Base-by-base conservation (phyloP, 495 filamentous ascomycete genomes). In the Tuber magnatum region DNA sequence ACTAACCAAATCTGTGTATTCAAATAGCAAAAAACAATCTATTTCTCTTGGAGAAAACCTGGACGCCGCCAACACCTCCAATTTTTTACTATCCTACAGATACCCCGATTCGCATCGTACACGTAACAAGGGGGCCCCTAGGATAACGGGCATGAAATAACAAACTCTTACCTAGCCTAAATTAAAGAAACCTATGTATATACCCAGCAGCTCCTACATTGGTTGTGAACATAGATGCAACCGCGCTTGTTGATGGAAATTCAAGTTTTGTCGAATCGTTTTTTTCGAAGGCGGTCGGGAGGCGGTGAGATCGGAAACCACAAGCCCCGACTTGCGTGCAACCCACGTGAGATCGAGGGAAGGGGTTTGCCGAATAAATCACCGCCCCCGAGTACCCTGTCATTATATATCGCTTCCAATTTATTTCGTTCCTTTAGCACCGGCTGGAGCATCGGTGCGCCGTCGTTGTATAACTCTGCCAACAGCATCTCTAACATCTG, bases 401-500 rank as follows among this genome's bases (percentile, higher is more conserved):
- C n/a, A n/a, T 32, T 61, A 61, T n/a, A 61, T 61, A 61, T 61
- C 2, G 7, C n/a, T 61, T 28, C 12, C 43, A 32, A 71, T 69
- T 75, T 82, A 89, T 76, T 81, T 85, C 68, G 83, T 89, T 40
- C 88, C 88, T 78, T 78, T 87, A 4, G 88, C 88, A 0, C 88
- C 88, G 7, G 84, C 84, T 38, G 88, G 88, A 3, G 87, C 89
- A 74, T 88, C 86, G 44, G 85, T 81, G 72, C 89, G 86, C 80
- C 88, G 84, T 84, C 86, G 88, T 81, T 88, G 84, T 68, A 92
- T 77, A 72, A 89, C 88, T 73, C 86, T 86, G 44, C 88, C 91
- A 73, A 94, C 84, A 24, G 92, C 92, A 81, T 92, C 88, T 80
- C 90, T 88, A 71, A 95, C 92, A 85, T 91, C 91, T 22, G 90